Base-by-base conservation (phyloP, 1,284 basidiomycete genomes). In the Naganishia liquefaciens region DNA sequence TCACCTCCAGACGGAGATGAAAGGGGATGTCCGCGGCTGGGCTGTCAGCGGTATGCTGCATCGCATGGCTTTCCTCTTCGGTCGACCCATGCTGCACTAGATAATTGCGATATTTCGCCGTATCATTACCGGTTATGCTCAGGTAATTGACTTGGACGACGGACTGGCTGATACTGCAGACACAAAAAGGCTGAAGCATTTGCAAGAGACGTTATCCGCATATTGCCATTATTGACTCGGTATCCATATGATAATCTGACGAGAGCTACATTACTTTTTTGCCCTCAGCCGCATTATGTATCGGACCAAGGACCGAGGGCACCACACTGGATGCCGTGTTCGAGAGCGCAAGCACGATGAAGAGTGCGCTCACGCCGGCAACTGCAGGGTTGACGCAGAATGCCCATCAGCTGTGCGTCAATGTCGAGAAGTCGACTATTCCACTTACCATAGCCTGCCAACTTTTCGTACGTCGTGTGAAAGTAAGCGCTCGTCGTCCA, bases 401-500 rank as follows among this genome's bases (percentile, higher is more conserved):
- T 39, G 17, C 19, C 30, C 33, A 3, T 37, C 13, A 9, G 33
- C 33, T 10, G 13, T 15, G 7, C 23, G 13, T 47, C 43, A 3
- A n/a, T n/a, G 21, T 13, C 30, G 10, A 25, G 33, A 19, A 30
- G 50, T 23, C 15, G n/a, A n/a, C 17, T 15, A 33, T 25, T 15
- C 28, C 13, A 64, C 66, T 44, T 42, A 67, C 66, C 17, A 46
- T 60, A 67, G 17, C 66, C 66, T 30, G 66, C 62, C 21, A 67
- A 30, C 44, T 67, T 67, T 40, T 67, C 66, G 10, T 51, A 50
- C 4, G 53, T 58, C 2, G 66, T 64, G 47, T 67, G 66, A 40
- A 67, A 67, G 23, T 64, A 67, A 3, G 62, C 62, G 23, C 62
- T 64, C n/a, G 66, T 67, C n/a, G 62, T 63, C 62, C 62, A 63